Evolutionary conservation across 1,139 yeast species (phyloP).

Genomic region (Casaregolazyma lundiana): DNA sequence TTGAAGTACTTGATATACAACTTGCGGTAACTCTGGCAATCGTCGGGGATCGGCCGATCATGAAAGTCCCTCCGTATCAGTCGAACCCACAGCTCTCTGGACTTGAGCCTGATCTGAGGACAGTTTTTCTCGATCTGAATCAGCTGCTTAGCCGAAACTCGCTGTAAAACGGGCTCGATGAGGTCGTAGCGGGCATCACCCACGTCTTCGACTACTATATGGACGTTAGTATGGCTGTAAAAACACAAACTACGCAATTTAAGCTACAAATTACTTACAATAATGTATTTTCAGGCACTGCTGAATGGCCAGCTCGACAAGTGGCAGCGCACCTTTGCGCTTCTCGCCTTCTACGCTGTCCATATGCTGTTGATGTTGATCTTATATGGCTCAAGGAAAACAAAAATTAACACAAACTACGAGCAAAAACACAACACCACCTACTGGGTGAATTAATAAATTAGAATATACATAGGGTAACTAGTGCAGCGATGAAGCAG

Average conservation of each 20-base stretch:
- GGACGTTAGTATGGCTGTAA: background rate
- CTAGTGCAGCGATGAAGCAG: no score
- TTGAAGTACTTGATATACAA: constrained; percentile 23
- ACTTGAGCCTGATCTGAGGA: constrained; percentile 24
- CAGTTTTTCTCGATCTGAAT: constrained; percentile 24
- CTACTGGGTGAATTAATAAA: constrained; percentile 3
- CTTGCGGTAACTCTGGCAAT: constrained; percentile 15
- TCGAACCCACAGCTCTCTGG: constrained; percentile 25
- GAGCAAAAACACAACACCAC: no score
- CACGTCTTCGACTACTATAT: constrained; percentile 26
- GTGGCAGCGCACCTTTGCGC: constrained; percentile 11
- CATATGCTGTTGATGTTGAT: constrained; percentile 1
- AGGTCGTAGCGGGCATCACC: constrained; percentile 31
- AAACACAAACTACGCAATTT: background rate
- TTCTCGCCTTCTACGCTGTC: background rate
- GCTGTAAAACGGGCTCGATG: constrained; percentile 26
- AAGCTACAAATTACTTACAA: constrained; percentile 12
- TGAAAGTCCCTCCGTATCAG: constrained; percentile 27
- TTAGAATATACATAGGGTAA: no score
- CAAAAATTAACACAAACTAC: no score
- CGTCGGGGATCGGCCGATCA: constrained; percentile 24
- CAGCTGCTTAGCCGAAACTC: constrained; percentile 27
- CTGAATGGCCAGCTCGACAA: constrained; percentile 13
- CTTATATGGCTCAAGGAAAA: background rate
- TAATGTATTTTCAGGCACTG: constrained; percentile 18